phyloP scores from a whole-genome alignment of 371 early-diverging fungal genomes.

The Rhizopus microsporus region DNA sequence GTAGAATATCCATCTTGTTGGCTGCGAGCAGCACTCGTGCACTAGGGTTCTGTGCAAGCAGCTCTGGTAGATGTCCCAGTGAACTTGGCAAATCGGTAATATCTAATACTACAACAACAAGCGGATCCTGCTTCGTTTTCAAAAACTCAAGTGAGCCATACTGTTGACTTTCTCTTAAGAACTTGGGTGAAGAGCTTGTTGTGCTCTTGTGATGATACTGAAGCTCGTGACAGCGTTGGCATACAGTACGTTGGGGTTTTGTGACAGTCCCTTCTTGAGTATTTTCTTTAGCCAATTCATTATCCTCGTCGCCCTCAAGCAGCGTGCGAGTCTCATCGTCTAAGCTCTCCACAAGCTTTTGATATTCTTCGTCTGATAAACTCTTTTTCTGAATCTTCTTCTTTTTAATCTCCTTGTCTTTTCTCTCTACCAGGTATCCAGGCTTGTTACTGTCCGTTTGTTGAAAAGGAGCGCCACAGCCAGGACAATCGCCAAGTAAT shows the following conservation, averaged over 20 bases:
- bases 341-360: slow-evolving; percentile 21
- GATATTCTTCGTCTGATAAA: slow-evolving; percentile 45
- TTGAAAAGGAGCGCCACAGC: slow-evolving; percentile 74
- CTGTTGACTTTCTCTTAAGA: slow-evolving; percentile 55
- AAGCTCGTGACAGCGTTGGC: slow-evolving; percentile 64
- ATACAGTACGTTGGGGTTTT: slow-evolving; percentile 42
- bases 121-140: slow-evolving; percentile 50
- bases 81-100: slow-evolving; percentile 67
- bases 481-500: slow-evolving; percentile 54
- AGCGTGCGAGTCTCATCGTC: slow-evolving; percentile 42
- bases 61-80: slow-evolving; percentile 45
- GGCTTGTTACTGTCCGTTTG: slow-evolving; percentile 38
- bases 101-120: slow-evolving; percentile 65
- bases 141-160: slow-evolving; percentile 58
- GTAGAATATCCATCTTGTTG: slow-evolving; percentile 71
- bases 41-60: slow-evolving; percentile 42
- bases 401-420: slow-evolving; percentile 10
- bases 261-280: slow-evolving; percentile 6
- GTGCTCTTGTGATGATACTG: slow-evolving; percentile 49
- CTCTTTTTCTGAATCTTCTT: slow-evolving; percentile 22
- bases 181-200: slow-evolving; percentile 40
- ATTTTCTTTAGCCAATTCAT: background rate
- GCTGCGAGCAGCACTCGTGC: slow-evolving; percentile 62
- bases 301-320: slow-evolving; percentile 20
- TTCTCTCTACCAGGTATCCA: slow-evolving; percentile 51